Conservation (phyloP, 257 asterid genomes). For the Coffea canephora region DNA sequence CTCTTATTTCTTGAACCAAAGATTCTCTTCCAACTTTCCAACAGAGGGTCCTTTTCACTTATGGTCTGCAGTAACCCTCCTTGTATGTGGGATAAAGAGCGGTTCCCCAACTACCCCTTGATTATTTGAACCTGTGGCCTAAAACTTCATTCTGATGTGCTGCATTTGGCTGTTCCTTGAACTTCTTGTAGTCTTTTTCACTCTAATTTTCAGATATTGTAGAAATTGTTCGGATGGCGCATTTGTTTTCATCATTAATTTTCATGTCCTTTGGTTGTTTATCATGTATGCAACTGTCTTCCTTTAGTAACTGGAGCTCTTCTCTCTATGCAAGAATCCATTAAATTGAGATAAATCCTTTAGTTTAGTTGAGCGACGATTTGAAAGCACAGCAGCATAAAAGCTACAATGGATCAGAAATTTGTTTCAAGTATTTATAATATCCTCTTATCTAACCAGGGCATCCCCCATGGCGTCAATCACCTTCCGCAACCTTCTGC, state of each 20-base stretch:
- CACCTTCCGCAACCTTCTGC: conserved; percentile 84
- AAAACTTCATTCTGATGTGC: too few species aligned
- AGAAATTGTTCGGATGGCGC: neutral
- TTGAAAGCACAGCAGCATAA: conserved; percentile 5
- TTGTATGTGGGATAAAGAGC: neutral
- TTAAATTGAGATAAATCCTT: too few species aligned
- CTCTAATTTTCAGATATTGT: neutral
- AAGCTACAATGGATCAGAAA: conserved; percentile 2
- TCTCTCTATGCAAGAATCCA: neutral
- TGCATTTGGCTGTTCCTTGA: neutral
- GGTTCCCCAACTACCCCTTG: too few species aligned
- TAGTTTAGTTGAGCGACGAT: neutral
- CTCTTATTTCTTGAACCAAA: neutral
- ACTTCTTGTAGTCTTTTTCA: conserved; percentile 7
- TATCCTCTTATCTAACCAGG: conserved; percentile 48
- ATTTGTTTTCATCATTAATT: conserved; percentile 2
- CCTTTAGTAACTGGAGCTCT: neutral
- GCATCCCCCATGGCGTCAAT: conserved; percentile 99
- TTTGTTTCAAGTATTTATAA: conserved; percentile 19
- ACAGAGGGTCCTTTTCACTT: neutral
- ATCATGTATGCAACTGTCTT: neutral
- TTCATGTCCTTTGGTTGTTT: neutral
- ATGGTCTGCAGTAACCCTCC: neutral
- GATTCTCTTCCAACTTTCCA: neutral
- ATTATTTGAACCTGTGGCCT: too few species aligned